Base-by-base conservation (phyloP, 2,329 filamentous ascomycete species). In the Paecilomyces niveus region DNA sequence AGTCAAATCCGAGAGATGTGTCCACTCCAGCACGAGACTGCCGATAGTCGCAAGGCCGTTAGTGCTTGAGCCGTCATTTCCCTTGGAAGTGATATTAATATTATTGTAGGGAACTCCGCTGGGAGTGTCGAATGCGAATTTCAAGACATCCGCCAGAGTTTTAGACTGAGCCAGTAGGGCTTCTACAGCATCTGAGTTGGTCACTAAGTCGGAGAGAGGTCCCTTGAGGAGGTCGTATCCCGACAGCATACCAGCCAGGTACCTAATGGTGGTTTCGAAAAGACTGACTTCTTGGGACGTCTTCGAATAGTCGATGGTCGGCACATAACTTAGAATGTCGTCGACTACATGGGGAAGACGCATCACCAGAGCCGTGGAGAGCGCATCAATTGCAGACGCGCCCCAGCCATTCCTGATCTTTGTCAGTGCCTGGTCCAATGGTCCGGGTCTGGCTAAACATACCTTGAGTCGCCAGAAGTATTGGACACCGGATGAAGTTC, bases 231-330 rank as follows among this genome's bases (percentile, higher is more conserved):
- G 80, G 60, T 81, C 80, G 64, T 81, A 81, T 3, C 87, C 89
- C 2, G 91, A 89, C 8, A 96, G 70, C 66, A 96, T 80, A 15
- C 91, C 92, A 9, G 85, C 92, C 0, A 96, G 76, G 67, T 96
- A 96, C 29, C 92, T 86, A 68, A 96, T 96, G 0, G 90, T 96
- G 0, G 90, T 95, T 74, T 96, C 92, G 67, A 96, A 96, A 7
- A 96, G 74, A 39, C 88, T 93, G 54, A 96, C 85, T 9, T 79
- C 74, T 1, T 79, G 73, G 1, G 78, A 67, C 0, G 87, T 89
- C 10, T 79, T 76, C 50, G 81, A 81, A 68, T 90, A 96, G 72
- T 95, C 79, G 67, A 95, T 87, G 0, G 75, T 83, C 0, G 85
- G 81, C 53, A 96, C 83, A 68, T 86, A 87, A 5, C 87, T 78